Conservation (phyloP, 441 rosid species). For the Bocquillonia castaneifolia region DNA sequence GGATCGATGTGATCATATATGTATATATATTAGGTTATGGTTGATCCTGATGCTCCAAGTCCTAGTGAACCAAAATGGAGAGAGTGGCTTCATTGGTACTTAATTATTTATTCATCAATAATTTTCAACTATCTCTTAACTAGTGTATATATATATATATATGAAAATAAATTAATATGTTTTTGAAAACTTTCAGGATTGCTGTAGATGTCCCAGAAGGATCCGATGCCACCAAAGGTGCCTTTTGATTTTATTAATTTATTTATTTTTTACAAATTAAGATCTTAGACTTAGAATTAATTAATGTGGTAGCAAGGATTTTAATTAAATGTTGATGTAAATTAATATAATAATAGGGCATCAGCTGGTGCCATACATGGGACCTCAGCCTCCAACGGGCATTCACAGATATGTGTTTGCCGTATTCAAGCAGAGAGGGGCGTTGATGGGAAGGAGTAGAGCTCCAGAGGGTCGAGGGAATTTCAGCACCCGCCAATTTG, state of each 20-base stretch:
- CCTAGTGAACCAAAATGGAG: conserved; percentile 83
- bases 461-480: conserved; percentile 55
- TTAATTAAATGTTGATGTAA: neutral
- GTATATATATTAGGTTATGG: conserved; percentile 48
- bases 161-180: no score
- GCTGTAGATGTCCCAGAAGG: conserved; percentile 81
- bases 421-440: conserved; percentile 59
- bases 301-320: neutral
- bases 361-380: conserved; percentile 60
- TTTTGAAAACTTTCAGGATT: conserved; percentile 41
- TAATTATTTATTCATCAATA: no score
- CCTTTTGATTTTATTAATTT: neutral
- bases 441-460: conserved; percentile 37
- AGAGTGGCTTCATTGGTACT: conserved; percentile 89
- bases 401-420: conserved; percentile 75
- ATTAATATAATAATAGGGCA: conserved; percentile 49
- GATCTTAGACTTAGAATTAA: neutral
- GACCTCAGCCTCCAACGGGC: conserved; percentile 82
- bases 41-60: conserved; percentile 93
- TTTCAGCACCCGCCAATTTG: conserved; percentile 68
- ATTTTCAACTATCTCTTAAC: no score
- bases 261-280: neutral
- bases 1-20: neutral
- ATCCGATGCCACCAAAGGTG: conserved; percentile 50
- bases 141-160: no score